Evolutionary conservation across 164 flowering plant genomes (phyloP).

Genomic region (Liquidambar formosana): DNA sequence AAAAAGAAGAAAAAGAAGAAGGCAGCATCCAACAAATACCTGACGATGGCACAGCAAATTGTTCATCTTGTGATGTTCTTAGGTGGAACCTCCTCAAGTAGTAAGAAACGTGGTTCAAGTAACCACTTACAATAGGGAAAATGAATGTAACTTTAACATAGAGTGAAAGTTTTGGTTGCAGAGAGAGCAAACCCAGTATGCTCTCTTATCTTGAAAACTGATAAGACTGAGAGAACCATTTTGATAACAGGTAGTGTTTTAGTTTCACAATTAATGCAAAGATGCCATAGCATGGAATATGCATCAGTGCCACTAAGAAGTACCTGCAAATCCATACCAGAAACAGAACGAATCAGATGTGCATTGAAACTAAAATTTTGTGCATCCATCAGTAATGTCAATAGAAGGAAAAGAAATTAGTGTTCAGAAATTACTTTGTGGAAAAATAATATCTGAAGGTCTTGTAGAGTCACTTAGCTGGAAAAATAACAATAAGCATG

Average conservation of each 20-base stretch:
- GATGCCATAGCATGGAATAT: conserved; percentile 45
- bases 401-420: too few species aligned
- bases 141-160: too few species aligned
- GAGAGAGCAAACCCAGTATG: background rate
- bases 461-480: background rate
- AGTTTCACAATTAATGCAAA: conserved; percentile 30
- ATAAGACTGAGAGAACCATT: conserved; percentile 29
- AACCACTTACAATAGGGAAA: too few species aligned
- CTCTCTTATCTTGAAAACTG: conserved; percentile 9
- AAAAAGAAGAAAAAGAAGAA: too few species aligned
- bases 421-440: background rate
- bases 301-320: conserved; percentile 35
- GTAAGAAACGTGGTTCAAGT: too few species aligned
- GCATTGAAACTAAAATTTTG: background rate
- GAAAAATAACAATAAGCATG: background rate
- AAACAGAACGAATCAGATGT: background rate
- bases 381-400: too few species aligned
- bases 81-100: too few species aligned
- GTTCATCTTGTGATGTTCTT: too few species aligned
- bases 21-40: too few species aligned
- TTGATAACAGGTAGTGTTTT: conserved; percentile 35
- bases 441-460: background rate
- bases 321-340: conserved; percentile 42
- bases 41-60: too few species aligned
- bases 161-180: background rate